Percentiles rank a stretch among this genome's conserved stretches.
These are phyloP conservation scores for Stephanodiscus minutulus DNA, from an alignment of 108 stramenopile genomes.

Conservation along the genomic window DNA sequence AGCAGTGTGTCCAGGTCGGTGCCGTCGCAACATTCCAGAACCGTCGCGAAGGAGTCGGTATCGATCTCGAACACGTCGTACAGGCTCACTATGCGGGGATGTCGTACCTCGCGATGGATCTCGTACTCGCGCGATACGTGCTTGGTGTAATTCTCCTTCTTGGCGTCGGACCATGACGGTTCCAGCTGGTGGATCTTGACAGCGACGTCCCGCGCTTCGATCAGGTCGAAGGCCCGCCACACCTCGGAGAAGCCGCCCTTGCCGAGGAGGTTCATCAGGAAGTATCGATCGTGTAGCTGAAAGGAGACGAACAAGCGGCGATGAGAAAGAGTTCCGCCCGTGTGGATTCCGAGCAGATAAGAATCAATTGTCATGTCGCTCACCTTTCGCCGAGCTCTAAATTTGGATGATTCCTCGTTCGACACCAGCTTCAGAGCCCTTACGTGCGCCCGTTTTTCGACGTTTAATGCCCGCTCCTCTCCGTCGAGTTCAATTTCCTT, in stretches of 20 bases:
- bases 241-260: slow-evolving; percentile 99
- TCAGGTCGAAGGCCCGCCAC: slow-evolving; percentile 94
- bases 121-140: slow-evolving; percentile 98
- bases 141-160: slow-evolving; percentile 95
- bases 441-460: slow-evolving; percentile 77
- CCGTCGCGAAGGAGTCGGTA: slow-evolving; percentile 95
- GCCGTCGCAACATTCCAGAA: slow-evolving; percentile 95
- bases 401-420: slow-evolving; percentile 83
- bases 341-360: background rate
- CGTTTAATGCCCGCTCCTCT: slow-evolving; percentile 68
- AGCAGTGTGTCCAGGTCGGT: slow-evolving; percentile 92
- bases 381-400: slow-evolving; percentile 70
- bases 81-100: slow-evolving; percentile 96
- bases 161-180: slow-evolving; percentile 92
- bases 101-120: slow-evolving; percentile 94
- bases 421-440: slow-evolving; percentile 78
- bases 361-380: background rate
- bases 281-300: slow-evolving; percentile 89
- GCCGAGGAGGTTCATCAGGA: slow-evolving; percentile 88
- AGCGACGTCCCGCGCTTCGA: slow-evolving; percentile 85
- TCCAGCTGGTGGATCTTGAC: slow-evolving; percentile 98
- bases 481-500: slow-evolving; percentile 62
- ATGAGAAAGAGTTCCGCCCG: background rate
- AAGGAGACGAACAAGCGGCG: background rate
- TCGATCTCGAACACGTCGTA: slow-evolving; percentile 99